Percentiles rank a stretch among this genome's conserved stretches.
Evolutionary conservation across 202 grass and related monocot species (phyloP).

Genomic region (Zizania palustris): DNA sequence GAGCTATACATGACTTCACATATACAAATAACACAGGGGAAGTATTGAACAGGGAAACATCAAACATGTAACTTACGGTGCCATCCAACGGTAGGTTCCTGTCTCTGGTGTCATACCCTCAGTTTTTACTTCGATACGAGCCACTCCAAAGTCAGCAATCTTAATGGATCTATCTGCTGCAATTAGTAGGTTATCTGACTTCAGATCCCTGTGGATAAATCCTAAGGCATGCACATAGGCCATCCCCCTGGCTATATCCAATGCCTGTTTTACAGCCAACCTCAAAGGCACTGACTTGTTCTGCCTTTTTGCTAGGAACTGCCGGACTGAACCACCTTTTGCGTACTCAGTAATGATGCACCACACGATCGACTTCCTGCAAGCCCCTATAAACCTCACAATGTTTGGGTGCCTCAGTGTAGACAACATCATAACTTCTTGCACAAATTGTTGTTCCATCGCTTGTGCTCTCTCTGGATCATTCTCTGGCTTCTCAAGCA

Average conservation of each 20-base stretch:
- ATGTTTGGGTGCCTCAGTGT: slow-evolving; percentile 72
- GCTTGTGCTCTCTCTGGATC: slow-evolving; percentile 64
- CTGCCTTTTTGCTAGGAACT: slow-evolving; percentile 73
- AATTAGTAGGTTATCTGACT: slow-evolving; percentile 81
- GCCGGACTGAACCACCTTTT: slow-evolving; percentile 72
- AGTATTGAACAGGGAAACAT: too few species aligned
- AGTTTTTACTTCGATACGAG: slow-evolving; percentile 82
- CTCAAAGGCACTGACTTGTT: slow-evolving; percentile 64
- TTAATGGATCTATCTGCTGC: slow-evolving; percentile 76
- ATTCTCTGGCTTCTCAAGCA: slow-evolving; percentile 77
- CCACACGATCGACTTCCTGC: slow-evolving; percentile 78
- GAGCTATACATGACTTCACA: background rate
- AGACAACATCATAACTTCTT: slow-evolving; percentile 86
- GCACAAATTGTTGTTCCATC: slow-evolving; percentile 84
- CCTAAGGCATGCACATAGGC: slow-evolving; percentile 76
- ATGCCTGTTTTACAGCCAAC: slow-evolving; percentile 74
- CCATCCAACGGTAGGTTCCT: slow-evolving; percentile 91
- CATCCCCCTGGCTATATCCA: slow-evolving; percentile 81
- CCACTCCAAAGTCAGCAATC: slow-evolving; percentile 90
- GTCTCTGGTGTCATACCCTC: slow-evolving; percentile 89
- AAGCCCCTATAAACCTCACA: slow-evolving; percentile 74
- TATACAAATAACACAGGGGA: slow-evolving; percentile 9
- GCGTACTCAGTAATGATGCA: slow-evolving; percentile 86
- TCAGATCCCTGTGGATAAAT: slow-evolving; percentile 84
- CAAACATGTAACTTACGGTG: slow-evolving; percentile 72